These are phyloP conservation scores for Sclerotinia glacialis DNA, from an alignment of 2,329 filamentous ascomycete species.

Conservation along the genomic window DNA sequence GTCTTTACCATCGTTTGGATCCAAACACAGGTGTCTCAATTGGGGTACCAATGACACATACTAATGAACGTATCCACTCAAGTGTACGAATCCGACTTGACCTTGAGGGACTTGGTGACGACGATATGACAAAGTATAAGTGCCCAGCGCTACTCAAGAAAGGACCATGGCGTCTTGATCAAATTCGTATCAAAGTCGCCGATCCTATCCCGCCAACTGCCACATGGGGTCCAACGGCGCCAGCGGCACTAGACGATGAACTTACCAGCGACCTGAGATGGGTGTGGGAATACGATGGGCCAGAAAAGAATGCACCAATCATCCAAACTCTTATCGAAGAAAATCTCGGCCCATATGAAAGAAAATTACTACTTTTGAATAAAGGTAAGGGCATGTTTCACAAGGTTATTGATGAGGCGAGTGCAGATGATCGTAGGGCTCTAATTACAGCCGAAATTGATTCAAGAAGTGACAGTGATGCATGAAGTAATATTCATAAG, in stretches of 20 bases:
- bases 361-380: conserved; percentile 46
- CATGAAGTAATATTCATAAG: conserved; percentile 10
- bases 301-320: conserved; percentile 44
- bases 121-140: conserved; percentile 39
- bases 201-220: conserved; percentile 42
- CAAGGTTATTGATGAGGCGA: conserved; percentile 18
- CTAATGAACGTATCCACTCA: conserved; percentile 42
- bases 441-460: conserved; percentile 8
- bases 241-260: conserved; percentile 33
- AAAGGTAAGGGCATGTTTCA: conserved; percentile 33
- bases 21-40: conserved; percentile 42
- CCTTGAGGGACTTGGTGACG: conserved; percentile 39
- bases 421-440: conserved; percentile 12
- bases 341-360: conserved; percentile 52
- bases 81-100: conserved; percentile 40
- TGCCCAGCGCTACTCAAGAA: conserved; percentile 42
- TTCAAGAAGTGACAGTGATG: conserved; percentile 8
- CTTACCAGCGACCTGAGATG: conserved; percentile 44
- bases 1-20: conserved; percentile 42
- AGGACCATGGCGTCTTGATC: conserved; percentile 32
- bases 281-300: conserved; percentile 54
- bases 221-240: conserved; percentile 31
- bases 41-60: conserved; percentile 41
- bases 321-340: conserved; percentile 51
- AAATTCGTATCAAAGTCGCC: conserved; percentile 29